phyloP scores from a whole-genome alignment of 345 rosid genomes.

The Bretschneidera sinensis region DNA sequence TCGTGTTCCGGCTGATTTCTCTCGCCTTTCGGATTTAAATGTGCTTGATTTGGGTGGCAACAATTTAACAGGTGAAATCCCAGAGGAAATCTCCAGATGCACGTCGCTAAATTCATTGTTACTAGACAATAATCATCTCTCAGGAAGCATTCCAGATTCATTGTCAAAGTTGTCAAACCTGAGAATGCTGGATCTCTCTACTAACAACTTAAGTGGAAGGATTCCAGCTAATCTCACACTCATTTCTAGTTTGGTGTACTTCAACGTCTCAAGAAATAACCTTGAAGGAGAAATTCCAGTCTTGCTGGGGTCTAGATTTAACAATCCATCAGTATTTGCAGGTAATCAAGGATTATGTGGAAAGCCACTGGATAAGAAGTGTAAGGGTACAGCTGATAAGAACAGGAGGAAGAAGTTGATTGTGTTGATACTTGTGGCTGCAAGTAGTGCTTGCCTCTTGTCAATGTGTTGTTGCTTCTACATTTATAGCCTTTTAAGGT shows the following conservation, averaged over 20 bases:
- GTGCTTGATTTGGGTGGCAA: constrained; percentile 68
- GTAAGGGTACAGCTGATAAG: constrained; percentile 33
- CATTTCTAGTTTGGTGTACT: constrained; percentile 44
- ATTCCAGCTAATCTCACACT: constrained; percentile 56
- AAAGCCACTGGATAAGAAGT: constrained; percentile 50
- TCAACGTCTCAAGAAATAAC: constrained; percentile 72
- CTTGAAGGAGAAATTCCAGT: constrained; percentile 72
- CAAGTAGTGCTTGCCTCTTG: constrained; percentile 50
- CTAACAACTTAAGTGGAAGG: constrained; percentile 66
- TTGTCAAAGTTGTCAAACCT: constrained; percentile 55
- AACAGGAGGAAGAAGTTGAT: constrained; percentile 52
- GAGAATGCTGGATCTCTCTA: constrained; percentile 61
- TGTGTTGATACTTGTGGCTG: constrained; percentile 52
- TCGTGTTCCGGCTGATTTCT: constrained; percentile 65
- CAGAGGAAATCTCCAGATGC: constrained; percentile 46
- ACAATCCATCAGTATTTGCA: constrained; percentile 51
- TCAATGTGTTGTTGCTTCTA: constrained; percentile 83
- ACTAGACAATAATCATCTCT: constrained; percentile 58
- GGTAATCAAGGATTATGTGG: constrained; percentile 65
- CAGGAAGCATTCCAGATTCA: constrained; percentile 63
- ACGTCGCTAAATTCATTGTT: constrained; percentile 46
- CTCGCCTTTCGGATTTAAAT: constrained; percentile 43
- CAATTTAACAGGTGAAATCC: constrained; percentile 68
- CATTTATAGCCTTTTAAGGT: constrained; percentile 66
- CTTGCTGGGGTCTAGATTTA: constrained; percentile 51